Evolutionary conservation across 2,329 filamentous ascomycete genomes (phyloP), one percentile per base, ranked within the genome.

Genomic region (Talaromyces amestolkiae): DNA sequence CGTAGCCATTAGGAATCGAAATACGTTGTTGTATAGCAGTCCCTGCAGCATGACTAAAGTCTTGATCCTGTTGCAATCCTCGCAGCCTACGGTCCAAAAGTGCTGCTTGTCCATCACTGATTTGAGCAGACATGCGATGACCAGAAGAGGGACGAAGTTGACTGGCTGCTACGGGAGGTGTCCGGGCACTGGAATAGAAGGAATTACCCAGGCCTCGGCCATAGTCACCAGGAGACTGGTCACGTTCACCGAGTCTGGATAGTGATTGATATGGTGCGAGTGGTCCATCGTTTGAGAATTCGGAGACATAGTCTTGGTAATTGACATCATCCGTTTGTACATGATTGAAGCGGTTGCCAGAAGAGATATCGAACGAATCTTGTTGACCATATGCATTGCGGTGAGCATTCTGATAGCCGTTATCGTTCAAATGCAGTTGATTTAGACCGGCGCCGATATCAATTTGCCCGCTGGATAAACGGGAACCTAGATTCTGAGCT

Each of bases 11-110:
- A 9, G 73, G 68, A 54, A 74, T 74, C n/a, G 71, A 71, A 59
- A 75, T 70, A 19, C 75, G 72, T 47, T 69, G 67, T 24, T 75
- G 72, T 0, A 79, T 58, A 8, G 74, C 65, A 54, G 72, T 73
- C 2, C 68, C 67, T 10, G 71, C 65, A 17, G 68, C 66, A 41
- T 74, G 73, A 11, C 71, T 61, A 24, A 75, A 71, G 5, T 79
- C 76, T 47, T 78, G 77, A 8, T 79, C 79, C 51, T 79, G 74
- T 67, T 84, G 80, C 59, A 83, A 76, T 19, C 79, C 80, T 17
- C 80, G 77, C 22, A 85, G 71, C 66, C 83, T 83, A 65, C 81
- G 80, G 63, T 86, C 82, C 33, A 85, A 72, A 22, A 81, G 72
- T 2, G 76, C 78, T 31, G 78, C 72, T 68, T 83, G 82, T 17